Evolutionary conservation across 2,329 filamentous ascomycete species (phyloP).

Genomic region (Monosporascus sp.): DNA sequence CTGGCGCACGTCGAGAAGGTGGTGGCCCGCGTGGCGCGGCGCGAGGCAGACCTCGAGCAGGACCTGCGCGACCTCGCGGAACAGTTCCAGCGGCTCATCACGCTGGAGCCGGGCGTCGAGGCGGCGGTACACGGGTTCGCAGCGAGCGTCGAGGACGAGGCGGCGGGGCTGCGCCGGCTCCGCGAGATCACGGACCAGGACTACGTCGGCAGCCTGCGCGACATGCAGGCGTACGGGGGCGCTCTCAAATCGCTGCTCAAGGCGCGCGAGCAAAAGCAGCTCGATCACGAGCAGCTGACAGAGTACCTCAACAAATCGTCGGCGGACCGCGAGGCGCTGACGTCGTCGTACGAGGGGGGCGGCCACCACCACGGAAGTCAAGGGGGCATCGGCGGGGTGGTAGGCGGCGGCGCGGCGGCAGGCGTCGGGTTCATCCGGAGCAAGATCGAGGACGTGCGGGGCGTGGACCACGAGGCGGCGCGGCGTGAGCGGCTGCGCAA

Average conservation of each 20-base stretch:
- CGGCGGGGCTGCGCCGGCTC: conserved; percentile 69
- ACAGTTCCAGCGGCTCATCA: conserved; percentile 91
- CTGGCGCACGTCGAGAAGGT: conserved; percentile 91
- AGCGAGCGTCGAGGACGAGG: conserved; percentile 77
- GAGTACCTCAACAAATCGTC: conserved; percentile 93
- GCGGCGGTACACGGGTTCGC: conserved; percentile 80
- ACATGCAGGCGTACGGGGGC: conserved; percentile 93
- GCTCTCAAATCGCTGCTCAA: conserved; percentile 85
- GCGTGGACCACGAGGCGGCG: conserved; percentile 91
- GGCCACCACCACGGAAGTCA: conserved; percentile 2
- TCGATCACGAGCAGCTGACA: conserved; percentile 92
- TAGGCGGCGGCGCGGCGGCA: conserved; percentile 55
- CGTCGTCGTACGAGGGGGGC: conserved; percentile 45
- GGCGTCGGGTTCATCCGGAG: conserved; percentile 78
- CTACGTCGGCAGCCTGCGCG: conserved; percentile 84
- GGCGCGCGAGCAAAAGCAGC: conserved; percentile 92
- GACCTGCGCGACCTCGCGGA: conserved; percentile 87
- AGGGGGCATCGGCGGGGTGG: conserved; percentile 31
- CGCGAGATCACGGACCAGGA: conserved; percentile 93
- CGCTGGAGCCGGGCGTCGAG: conserved; percentile 83
- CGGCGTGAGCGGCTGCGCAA: conserved; percentile 83
- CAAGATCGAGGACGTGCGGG: conserved; percentile 94
- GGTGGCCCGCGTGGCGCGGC: conserved; percentile 81
- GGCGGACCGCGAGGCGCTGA: conserved; percentile 74
- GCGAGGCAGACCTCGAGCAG: conserved; percentile 79